Conservation (phyloP, 768 basidiomycete genomes). For the Collybiopsis luxurians region DNA sequence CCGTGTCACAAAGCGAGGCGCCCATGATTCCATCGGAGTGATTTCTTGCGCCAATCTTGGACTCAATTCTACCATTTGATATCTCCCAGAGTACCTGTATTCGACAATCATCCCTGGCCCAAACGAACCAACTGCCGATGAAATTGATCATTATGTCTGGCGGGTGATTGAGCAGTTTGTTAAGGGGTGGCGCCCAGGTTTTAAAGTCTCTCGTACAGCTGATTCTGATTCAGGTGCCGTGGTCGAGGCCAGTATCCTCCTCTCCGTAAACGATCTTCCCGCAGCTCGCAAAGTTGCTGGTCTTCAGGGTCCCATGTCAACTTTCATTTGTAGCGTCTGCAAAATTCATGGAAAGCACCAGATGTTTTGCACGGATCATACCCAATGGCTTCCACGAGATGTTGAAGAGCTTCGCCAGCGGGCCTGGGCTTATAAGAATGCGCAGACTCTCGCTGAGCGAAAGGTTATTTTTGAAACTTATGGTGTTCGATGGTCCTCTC, state of each 20-base stretch:
- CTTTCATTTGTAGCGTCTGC: conserved; percentile 28
- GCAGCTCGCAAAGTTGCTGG: conserved; percentile 26
- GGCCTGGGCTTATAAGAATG: conserved; percentile 20
- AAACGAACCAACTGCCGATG: conserved; percentile 23
- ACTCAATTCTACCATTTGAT: background rate
- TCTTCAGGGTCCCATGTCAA: conserved; percentile 14
- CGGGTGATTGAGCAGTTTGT: conserved; percentile 33
- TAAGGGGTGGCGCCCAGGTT: conserved; percentile 25
- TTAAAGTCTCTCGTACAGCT: conserved; percentile 18
- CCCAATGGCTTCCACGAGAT: conserved; percentile 19
- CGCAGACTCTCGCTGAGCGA: conserved; percentile 12
- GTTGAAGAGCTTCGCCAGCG: conserved; percentile 13
- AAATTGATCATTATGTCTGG: conserved; percentile 33
- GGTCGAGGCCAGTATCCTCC: conserved; percentile 17
- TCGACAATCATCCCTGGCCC: conserved; percentile 36
- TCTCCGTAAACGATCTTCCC: conserved; percentile 27
- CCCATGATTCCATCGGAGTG: conserved; percentile 25
- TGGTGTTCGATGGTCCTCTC: conserved; percentile 26
- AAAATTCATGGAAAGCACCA: conserved; percentile 14
- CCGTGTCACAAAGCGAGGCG: conserved; percentile 20
- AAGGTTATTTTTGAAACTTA: conserved; percentile 15
- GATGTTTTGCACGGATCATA: conserved; percentile 24
- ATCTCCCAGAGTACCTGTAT: conserved; percentile 33
- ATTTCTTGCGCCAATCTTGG: conserved; percentile 21
- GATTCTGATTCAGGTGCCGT: conserved; percentile 16